A percentile compares a stretch with the other conserved stretches of the same genome.
Evolutionary conservation across 306 rosid species (phyloP).

Genomic region (Cyclanthera cordifolia): DNA sequence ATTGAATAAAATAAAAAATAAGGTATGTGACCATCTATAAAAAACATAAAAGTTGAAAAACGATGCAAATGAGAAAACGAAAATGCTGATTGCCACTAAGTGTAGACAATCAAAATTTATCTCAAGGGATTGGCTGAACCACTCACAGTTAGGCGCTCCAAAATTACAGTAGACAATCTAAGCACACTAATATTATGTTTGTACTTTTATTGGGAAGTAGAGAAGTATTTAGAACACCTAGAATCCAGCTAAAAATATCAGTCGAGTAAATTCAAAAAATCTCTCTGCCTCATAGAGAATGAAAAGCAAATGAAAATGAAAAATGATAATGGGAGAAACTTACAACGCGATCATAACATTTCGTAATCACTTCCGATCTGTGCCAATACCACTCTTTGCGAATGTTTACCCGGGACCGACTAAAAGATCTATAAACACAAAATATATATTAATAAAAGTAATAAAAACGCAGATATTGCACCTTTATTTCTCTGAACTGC

Average conservation of each 20-base stretch:
- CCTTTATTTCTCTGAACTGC: slow-evolving; percentile 1
- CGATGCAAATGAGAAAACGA: neutral
- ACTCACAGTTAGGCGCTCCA: neutral
- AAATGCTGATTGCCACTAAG: neutral
- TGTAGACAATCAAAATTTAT: too few relatives aligned
- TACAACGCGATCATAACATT: slow-evolving; percentile 17
- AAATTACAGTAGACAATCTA: neutral
- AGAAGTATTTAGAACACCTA: neutral
- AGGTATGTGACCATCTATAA: neutral
- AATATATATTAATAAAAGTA: neutral
- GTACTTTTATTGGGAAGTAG: neutral
- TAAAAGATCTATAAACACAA: slow-evolving; percentile 25
- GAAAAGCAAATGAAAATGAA: neutral
- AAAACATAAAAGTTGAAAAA: neutral
- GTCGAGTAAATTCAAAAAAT: neutral
- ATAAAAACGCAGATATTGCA: neutral
- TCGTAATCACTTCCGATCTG: slow-evolving; percentile 22
- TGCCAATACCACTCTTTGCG: slow-evolving; percentile 16
- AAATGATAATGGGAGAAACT: slow-evolving; percentile 17
- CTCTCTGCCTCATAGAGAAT: neutral
- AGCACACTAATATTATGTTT: neutral
- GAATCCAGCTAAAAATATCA: neutral
- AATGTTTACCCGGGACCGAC: slow-evolving; percentile 16
- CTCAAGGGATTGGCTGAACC: neutral
- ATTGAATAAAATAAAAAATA: neutral